Conservation (phyloP, 768 basidiomycete genomes). For the Clitopilus passeckerianus region DNA sequence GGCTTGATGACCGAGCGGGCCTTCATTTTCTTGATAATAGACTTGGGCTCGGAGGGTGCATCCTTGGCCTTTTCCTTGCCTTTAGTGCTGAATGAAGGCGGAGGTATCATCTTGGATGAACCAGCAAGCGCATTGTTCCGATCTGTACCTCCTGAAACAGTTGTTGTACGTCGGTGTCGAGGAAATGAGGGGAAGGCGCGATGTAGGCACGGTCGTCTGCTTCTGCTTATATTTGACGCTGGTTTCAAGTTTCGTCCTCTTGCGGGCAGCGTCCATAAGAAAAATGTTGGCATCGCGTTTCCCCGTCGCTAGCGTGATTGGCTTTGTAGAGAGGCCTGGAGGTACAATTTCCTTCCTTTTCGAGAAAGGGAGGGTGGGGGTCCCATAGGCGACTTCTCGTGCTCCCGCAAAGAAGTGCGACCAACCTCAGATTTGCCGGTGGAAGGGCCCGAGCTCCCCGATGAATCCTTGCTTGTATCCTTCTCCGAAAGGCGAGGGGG, state of each 20-base stretch:
- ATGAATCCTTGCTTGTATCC: not conserved
- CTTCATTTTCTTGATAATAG: constrained; percentile 7
- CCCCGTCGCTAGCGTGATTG: constrained; percentile 7
- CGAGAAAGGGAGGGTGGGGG: constrained; percentile 7
- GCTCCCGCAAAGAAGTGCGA: not conserved
- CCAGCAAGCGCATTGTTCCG: not conserved
- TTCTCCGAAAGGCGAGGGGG: not conserved
- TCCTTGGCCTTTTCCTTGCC: not conserved
- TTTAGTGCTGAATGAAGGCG: not conserved
- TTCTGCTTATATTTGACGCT: constrained; percentile 19
- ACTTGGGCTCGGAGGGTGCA: not conserved
- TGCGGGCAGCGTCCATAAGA: constrained; percentile 24
- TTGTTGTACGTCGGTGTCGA: not conserved
- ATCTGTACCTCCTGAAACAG: not conserved
- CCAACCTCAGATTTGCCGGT: not conserved
- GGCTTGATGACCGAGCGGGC: constrained; percentile 25
- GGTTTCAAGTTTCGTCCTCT: constrained; percentile 8
- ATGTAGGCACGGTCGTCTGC: not conserved
- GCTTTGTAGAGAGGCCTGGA: constrained; percentile 4
- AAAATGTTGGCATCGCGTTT: constrained; percentile 24
- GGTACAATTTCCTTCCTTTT: not conserved
- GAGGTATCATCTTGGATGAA: constrained; percentile 3
- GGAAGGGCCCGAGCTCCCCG: not conserved
- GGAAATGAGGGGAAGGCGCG: not conserved
- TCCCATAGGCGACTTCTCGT: constrained; percentile 10